These are phyloP conservation scores for Alloteropsis semialata DNA, from an alignment of 176 grass and related monocot genomes.

Conservation along the genomic window DNA sequence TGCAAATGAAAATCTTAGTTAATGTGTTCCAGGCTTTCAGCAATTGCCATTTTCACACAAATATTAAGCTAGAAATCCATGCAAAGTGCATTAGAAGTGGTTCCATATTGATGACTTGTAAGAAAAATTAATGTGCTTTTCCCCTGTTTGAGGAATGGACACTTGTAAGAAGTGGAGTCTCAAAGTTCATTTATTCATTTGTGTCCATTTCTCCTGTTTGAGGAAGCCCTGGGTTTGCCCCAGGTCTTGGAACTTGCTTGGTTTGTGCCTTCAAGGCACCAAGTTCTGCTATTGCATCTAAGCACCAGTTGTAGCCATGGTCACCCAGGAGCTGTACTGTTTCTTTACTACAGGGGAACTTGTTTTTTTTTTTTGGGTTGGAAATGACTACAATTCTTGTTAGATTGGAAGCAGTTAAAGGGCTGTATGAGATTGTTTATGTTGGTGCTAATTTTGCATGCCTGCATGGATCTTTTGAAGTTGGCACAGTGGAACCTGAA, in stretches of 20 bases:
- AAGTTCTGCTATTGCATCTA: not conserved
- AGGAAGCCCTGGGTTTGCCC: not conserved
- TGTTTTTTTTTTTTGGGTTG: no score
- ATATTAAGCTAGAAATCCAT: not conserved
- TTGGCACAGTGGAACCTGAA: not conserved
- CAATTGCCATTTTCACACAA: not conserved
- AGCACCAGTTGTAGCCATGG: not conserved
- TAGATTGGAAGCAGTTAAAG: not conserved
- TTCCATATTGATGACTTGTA: not conserved
- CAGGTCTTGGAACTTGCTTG: not conserved
- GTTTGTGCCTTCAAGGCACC: not conserved
- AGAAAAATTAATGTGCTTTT: no score
- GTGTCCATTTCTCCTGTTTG: not conserved
- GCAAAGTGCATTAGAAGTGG: not conserved
- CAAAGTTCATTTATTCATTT: no score
- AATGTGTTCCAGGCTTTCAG: no score
- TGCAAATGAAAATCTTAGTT: not conserved
- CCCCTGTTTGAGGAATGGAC: not conserved
- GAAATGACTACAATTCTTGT: not conserved
- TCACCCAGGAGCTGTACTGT: not conserved
- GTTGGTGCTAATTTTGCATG: not conserved
- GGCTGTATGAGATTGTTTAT: not conserved
- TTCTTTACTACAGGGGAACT: no score
- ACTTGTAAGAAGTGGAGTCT: no score
- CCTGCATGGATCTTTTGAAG: not conserved